These are phyloP conservation scores for Tremella mesenterica DNA, from an alignment of 768 basidiomycete genomes.

Conservation along the genomic window DNA sequence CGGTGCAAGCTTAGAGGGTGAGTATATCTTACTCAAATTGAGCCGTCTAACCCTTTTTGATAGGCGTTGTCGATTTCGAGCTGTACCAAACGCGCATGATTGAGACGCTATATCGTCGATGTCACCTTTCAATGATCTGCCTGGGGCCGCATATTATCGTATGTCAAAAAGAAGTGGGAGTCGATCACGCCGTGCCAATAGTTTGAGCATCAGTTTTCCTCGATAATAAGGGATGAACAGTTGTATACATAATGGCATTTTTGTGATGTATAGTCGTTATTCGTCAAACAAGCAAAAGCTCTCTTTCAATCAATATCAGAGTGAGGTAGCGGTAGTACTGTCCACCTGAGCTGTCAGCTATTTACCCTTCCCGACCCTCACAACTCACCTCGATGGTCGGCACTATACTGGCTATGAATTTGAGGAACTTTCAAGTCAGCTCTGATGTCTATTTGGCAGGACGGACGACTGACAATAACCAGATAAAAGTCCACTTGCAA, in stretches of 20 bases:
- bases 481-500: slow-evolving; percentile 97
- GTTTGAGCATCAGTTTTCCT: not conserved
- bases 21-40: too few species aligned
- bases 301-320: slow-evolving; percentile 15
- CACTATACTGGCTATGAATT: slow-evolving; percentile 96
- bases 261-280: not conserved
- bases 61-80: too few species aligned
- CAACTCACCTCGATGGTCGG: slow-evolving; percentile 84
- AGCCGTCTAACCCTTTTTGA: too few species aligned
- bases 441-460: not conserved
- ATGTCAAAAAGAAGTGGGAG: not conserved
- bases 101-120: too few species aligned
- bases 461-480: slow-evolving; percentile 51
- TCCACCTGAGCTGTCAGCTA: slow-evolving; percentile 19
- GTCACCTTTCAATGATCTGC: too few species aligned
- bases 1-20: too few species aligned
- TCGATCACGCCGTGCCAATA: too few species aligned
- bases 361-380: not conserved
- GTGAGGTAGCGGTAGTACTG: slow-evolving; percentile 33
- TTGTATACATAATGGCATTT: not conserved
- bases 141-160: not conserved
- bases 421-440: slow-evolving; percentile 58
- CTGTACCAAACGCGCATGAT: too few species aligned
- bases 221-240: not conserved
- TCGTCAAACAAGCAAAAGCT: not conserved